Percentiles rank a stretch among this genome's conserved stretches.
Conservation (phyloP, 768 basidiomycete species). For the Tephrocybe sp. region DNA sequence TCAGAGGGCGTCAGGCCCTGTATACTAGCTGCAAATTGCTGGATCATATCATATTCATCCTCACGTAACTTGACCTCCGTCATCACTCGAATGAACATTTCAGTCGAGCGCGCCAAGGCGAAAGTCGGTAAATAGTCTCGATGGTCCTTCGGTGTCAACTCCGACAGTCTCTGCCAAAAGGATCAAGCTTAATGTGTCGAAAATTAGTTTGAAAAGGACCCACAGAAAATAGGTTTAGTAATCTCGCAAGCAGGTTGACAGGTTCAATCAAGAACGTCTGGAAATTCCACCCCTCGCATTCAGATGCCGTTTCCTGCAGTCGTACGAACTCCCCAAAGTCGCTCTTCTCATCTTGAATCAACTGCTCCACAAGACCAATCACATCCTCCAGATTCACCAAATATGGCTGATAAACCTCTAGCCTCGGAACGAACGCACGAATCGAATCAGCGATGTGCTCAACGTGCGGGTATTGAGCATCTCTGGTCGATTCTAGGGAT, state of each 20-base stretch:
- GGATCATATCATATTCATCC: constrained; percentile 79
- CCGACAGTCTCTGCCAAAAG: constrained; percentile 56
- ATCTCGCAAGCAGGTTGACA: constrained; percentile 65
- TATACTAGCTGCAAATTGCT: constrained; percentile 56
- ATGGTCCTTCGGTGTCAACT: constrained; percentile 67
- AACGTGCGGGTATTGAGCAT: constrained; percentile 41
- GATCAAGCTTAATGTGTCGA: not conserved
- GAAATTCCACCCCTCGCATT: constrained; percentile 62
- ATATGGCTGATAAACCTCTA: constrained; percentile 89
- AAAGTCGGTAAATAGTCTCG: constrained; percentile 69
- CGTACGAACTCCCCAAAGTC: constrained; percentile 86
- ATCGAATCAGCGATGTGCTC: constrained; percentile 57
- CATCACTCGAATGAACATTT: constrained; percentile 72
- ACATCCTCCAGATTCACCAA: constrained; percentile 68
- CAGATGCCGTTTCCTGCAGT: constrained; percentile 55
- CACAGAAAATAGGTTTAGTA: constrained; percentile 74
- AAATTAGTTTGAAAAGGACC: constrained; percentile 21
- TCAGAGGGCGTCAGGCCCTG: constrained; percentile 51
- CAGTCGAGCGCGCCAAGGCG: constrained; percentile 61
- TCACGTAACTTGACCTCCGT: constrained; percentile 84
- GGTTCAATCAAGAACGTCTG: constrained; percentile 74
- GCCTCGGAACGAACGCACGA: constrained; percentile 54
- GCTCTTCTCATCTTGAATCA: constrained; percentile 46
- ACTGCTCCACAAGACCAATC: constrained; percentile 45
- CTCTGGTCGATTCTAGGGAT: constrained; percentile 31